Percentiles rank a stretch among this genome's conserved stretches.
Evolutionary conservation across 306 rosid species (phyloP).

Genomic region (Citrullus colocynthis): DNA sequence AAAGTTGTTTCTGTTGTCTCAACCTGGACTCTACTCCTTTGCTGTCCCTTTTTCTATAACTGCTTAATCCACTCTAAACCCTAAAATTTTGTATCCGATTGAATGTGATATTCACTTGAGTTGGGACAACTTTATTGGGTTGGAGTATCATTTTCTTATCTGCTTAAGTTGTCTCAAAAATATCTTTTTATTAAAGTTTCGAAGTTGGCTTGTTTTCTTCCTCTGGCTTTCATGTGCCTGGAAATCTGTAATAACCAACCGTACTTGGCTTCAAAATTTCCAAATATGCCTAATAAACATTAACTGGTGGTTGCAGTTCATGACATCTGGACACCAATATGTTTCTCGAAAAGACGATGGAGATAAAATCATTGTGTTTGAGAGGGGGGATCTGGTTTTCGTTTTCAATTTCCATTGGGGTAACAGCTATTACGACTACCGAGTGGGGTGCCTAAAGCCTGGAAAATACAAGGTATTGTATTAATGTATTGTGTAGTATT

Average conservation of each 20-base stretch:
- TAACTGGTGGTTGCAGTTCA: constrained; percentile 52
- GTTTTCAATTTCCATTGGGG: constrained; percentile 93
- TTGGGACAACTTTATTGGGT: not conserved
- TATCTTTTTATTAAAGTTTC: not conserved
- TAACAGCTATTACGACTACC: constrained; percentile 75
- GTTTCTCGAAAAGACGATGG: constrained; percentile 72
- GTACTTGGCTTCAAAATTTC: not conserved
- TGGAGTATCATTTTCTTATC: not conserved
- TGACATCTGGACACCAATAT: constrained; percentile 80
- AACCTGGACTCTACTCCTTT: not conserved
- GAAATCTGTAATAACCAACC: not conserved
- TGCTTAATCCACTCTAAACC: too few relatives aligned
- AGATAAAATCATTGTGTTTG: constrained; percentile 60
- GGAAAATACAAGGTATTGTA: constrained; percentile 79
- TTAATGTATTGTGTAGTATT: not conserved
- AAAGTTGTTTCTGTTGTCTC: not conserved
- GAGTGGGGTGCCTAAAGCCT: constrained; percentile 68
- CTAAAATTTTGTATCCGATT: too few relatives aligned
- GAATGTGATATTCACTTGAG: too few relatives aligned
- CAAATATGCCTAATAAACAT: constrained; percentile 3
- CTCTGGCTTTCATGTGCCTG: not conserved
- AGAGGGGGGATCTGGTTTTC: constrained; percentile 73
- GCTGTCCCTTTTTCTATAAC: not conserved
- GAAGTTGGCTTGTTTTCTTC: not conserved
- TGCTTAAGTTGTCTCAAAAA: not conserved